Conservation (phyloP, 139 green algal genomes). For the Diplosphaera chodatii region DNA sequence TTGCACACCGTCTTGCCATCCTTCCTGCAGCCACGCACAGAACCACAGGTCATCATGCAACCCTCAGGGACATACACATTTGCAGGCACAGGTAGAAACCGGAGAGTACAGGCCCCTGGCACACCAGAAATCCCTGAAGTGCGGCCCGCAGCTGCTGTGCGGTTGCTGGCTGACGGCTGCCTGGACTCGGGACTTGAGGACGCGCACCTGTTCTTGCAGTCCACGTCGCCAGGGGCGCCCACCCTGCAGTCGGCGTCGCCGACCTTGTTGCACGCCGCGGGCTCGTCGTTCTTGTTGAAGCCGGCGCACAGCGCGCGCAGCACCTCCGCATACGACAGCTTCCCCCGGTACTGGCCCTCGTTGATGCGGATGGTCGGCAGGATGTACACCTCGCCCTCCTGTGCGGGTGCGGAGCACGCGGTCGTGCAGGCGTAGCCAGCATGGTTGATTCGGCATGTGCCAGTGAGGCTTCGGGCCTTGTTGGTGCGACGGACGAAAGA, state of each 20-base stretch:
- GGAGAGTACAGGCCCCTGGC: too few relatives aligned
- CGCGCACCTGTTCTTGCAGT: slow-evolving; percentile 50
- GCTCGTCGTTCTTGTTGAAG: slow-evolving; percentile 63
- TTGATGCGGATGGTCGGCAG: slow-evolving; percentile 90
- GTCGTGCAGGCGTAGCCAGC: too few relatives aligned
- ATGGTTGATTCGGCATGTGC: too few relatives aligned
- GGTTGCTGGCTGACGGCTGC: too few relatives aligned
- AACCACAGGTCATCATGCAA: too few relatives aligned
- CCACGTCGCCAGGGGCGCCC: slow-evolving; percentile 42
- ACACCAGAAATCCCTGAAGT: too few relatives aligned
- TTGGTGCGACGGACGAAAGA: too few relatives aligned
- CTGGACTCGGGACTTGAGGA: too few relatives aligned
- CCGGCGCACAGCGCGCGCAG: slow-evolving; percentile 80
- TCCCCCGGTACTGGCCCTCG: slow-evolving; percentile 78
- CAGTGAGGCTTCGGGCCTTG: too few relatives aligned
- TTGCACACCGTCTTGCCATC: slow-evolving; percentile 59
- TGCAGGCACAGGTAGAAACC: too few relatives aligned
- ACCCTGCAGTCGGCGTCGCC: slow-evolving; percentile 59
- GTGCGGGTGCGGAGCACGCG: not conserved
- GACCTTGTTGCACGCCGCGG: slow-evolving; percentile 62
- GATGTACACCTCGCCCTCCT: slow-evolving; percentile 60
- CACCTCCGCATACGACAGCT: slow-evolving; percentile 53
- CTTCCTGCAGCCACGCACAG: slow-evolving; percentile 13
- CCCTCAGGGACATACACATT: too few relatives aligned
- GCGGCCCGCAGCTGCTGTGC: too few relatives aligned